Base-by-base conservation (phyloP, 1,139 yeast species). In the Schwanniomyces etchellsii region DNA sequence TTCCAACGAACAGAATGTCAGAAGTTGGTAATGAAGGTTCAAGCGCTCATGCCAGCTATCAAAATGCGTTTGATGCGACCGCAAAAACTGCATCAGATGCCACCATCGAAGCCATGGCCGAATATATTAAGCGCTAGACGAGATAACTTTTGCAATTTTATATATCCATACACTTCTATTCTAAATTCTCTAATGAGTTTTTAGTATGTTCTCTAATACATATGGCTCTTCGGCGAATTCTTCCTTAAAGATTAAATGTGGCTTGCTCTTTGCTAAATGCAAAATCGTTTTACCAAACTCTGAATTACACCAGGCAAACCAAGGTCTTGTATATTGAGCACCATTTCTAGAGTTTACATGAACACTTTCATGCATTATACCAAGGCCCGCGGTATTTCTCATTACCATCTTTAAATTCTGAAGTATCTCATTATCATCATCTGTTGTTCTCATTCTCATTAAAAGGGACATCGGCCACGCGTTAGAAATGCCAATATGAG, bases 241-340 rank as follows among this genome's bases (percentile, higher is more conserved):
- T 2, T 60, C 52, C 30, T 70, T 73, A 48, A 82, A 80, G 11
- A 85, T 70, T 42, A 85, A 58, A 47, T 82, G 75, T 0, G 95
- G 95, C 48, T 81, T 84, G 27, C 83, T 60, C 34, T 69, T 60
- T 1, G 94, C 91, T 41, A 86, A 60, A 47, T 85, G 79, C 30
- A 86, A 51, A 6, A 86, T 78, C 0, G 95, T 81, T 52, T 81
- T 83, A 7, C 91, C 95, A 56, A 86, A 85, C 53, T 86, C 95
- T 1, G 94, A 78, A 50, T 86, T 88, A 45, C 95, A 85, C 96
- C 96, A 88, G 3, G 95, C 83, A 59, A 88, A 88, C 95, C 96
- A 86, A 2, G 89, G 72, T 35, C 95, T 61, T 0, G 94, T 81
- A 46, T 55, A 81, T 14, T 53, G 56, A 5, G 31, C 26, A 1